Evolutionary conservation across 805 yeast genomes (phyloP).

Genomic region (Wickerhamiella azymoides): DNA sequence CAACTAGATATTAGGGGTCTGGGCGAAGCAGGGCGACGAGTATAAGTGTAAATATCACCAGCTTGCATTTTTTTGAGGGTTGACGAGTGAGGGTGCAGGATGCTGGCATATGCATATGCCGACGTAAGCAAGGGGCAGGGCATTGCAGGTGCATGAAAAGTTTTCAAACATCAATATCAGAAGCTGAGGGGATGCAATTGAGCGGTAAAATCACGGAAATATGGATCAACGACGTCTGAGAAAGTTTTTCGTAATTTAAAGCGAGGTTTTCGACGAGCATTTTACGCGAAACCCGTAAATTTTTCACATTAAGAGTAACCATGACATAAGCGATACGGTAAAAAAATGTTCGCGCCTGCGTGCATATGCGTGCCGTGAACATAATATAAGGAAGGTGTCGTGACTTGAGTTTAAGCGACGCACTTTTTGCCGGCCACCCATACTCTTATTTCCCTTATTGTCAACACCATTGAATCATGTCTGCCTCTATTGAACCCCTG

Average conservation of each 20-base stretch:
- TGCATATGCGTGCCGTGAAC: conserved; percentile 1
- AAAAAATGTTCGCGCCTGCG: background rate
- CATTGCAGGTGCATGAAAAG: background rate
- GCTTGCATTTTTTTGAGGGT: background rate
- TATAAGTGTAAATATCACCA: background rate
- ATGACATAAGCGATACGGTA: background rate
- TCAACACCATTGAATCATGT: background rate
- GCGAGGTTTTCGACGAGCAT: background rate
- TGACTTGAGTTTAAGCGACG: background rate
- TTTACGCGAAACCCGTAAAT: background rate
- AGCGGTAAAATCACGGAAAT: background rate
- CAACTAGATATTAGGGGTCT: too few relatives aligned
- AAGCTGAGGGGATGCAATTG: background rate
- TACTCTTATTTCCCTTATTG: background rate
- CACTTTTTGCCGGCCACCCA: background rate
- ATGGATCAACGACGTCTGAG: background rate
- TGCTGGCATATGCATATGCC: background rate
- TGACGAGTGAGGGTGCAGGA: background rate
- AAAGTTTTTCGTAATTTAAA: background rate
- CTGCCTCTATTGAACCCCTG: background rate
- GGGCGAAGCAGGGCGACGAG: too few relatives aligned
- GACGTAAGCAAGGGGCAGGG: background rate
- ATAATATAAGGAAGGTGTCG: conserved; percentile 6
- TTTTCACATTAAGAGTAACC: background rate
- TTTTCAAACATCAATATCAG: background rate